phyloP scores from a whole-genome alignment of 352 stramenopile species.

The Phytophthora pini region DNA sequence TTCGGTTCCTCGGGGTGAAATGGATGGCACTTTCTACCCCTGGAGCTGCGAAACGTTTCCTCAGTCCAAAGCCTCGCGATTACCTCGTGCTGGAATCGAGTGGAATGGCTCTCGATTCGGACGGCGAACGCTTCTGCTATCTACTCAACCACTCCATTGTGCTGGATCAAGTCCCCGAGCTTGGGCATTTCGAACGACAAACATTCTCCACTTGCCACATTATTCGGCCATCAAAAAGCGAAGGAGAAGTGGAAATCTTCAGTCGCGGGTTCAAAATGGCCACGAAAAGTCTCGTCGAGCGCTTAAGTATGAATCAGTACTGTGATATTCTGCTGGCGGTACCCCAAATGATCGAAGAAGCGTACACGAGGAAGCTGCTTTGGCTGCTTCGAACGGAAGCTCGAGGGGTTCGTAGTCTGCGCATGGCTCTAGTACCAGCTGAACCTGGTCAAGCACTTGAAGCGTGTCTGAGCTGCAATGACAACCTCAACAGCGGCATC shows the following conservation, averaged over 20 bases:
- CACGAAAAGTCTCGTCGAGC: slow-evolving; percentile 16
- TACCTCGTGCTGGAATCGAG: slow-evolving; percentile 43
- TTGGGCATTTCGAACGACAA: slow-evolving; percentile 28
- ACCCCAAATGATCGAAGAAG: slow-evolving; percentile 40
- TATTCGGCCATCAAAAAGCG: slow-evolving; percentile 24
- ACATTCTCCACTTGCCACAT: slow-evolving; percentile 37
- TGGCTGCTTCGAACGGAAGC: slow-evolving; percentile 38
- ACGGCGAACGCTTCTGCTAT: slow-evolving; percentile 42
- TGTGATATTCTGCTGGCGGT: slow-evolving; percentile 27
- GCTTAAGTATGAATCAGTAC: slow-evolving; percentile 26
- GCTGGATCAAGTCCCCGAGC: slow-evolving; percentile 30
- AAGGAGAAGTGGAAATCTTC: slow-evolving; percentile 38
- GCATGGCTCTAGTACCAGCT: neutral
- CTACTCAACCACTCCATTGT: slow-evolving; percentile 39
- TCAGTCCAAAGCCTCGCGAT: slow-evolving; percentile 44
- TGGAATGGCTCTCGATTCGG: slow-evolving; percentile 37
- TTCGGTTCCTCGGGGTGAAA: slow-evolving; percentile 53
- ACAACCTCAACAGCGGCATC: slow-evolving; percentile 25
- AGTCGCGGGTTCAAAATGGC: slow-evolving; percentile 41
- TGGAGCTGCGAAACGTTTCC: slow-evolving; percentile 27
- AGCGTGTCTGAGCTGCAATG: slow-evolving; percentile 18
- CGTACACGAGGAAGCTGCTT: slow-evolving; percentile 49
- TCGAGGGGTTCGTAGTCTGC: slow-evolving; percentile 1
- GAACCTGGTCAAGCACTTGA: slow-evolving; percentile 1
- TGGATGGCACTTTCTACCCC: slow-evolving; percentile 38